These are phyloP conservation scores for Pugionium dolabratum DNA, from an alignment of 345 rosid species.

Conservation along the genomic window DNA sequence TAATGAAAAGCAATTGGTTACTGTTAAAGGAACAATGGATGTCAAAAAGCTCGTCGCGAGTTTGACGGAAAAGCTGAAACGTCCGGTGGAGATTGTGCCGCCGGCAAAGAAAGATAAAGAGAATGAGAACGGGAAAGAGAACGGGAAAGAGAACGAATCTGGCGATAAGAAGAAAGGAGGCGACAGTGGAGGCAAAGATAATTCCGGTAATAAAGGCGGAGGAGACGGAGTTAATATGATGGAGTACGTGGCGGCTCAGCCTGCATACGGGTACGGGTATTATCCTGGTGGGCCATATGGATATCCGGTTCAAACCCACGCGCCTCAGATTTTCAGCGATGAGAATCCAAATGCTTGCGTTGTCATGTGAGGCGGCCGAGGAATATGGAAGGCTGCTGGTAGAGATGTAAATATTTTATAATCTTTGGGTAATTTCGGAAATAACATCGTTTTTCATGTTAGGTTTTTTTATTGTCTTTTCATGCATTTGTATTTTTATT, in stretches of 20 bases:
- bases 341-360: conserved; percentile 66
- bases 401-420: conserved; percentile 7
- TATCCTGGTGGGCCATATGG: conserved; percentile 38
- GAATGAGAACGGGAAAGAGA: not conserved
- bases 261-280: conserved; percentile 43
- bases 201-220: conserved; percentile 4
- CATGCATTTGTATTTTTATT: too few relatives aligned
- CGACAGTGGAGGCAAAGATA: conserved; percentile 24
- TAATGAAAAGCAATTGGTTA: conserved; percentile 56
- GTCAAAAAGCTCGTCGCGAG: conserved; percentile 48
- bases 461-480: not conserved
- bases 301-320: conserved; percentile 34
- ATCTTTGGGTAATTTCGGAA: conserved; percentile 30
- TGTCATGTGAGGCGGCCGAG: conserved; percentile 44
- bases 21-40: conserved; percentile 81
- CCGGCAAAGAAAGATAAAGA: conserved; percentile 61
- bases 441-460: not conserved
- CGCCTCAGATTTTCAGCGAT: conserved; percentile 60
- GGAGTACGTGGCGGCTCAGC: conserved; percentile 48
- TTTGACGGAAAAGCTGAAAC: conserved; percentile 55
- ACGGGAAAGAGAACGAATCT: not conserved
- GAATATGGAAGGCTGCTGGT: not conserved
- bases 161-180: conserved; percentile 40
- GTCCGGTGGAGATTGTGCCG: conserved; percentile 68
- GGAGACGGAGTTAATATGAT: conserved; percentile 43